These are phyloP conservation scores for Sugiyamaella qingdaonensis DNA, from an alignment of 805 yeast species.

Conservation along the genomic window DNA sequence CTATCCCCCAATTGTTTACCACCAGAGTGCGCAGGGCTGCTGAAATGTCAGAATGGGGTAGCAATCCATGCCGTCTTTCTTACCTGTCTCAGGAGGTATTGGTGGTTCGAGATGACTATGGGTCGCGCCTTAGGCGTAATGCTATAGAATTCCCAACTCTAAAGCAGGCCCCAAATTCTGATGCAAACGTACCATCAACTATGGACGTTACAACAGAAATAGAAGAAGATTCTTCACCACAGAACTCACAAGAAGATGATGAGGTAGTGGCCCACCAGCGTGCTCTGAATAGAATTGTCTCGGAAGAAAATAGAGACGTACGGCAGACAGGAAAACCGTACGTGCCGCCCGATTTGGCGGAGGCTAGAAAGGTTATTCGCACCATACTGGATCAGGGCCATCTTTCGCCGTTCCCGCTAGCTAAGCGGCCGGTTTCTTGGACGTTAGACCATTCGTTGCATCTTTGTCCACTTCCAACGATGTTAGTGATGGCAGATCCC, in stretches of 20 bases:
- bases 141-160: conserved; percentile 49
- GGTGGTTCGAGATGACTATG: conserved; percentile 66
- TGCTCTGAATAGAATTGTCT: conserved; percentile 19
- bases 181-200: neutral
- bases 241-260: conserved; percentile 20
- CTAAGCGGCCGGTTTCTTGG: conserved; percentile 61
- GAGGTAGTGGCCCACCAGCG: conserved; percentile 17
- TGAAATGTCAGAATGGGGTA: conserved; percentile 52
- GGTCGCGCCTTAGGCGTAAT: conserved; percentile 65
- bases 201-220: neutral
- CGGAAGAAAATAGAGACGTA: conserved; percentile 8
- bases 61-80: conserved; percentile 75
- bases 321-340: conserved; percentile 13
- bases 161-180: neutral
- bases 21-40: conserved; percentile 55
- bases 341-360: conserved; percentile 27
- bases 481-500: conserved; percentile 60
- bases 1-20: conserved; percentile 69
- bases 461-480: conserved; percentile 73
- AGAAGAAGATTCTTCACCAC: neutral
- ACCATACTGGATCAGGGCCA: conserved; percentile 86
- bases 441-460: conserved; percentile 65
- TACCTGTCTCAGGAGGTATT: conserved; percentile 84
- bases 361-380: conserved; percentile 54
- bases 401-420: conserved; percentile 69